These are phyloP conservation scores for Sequoia sempervirens DNA, from an alignment of 75 land plant species.

Conservation along the genomic window DNA sequence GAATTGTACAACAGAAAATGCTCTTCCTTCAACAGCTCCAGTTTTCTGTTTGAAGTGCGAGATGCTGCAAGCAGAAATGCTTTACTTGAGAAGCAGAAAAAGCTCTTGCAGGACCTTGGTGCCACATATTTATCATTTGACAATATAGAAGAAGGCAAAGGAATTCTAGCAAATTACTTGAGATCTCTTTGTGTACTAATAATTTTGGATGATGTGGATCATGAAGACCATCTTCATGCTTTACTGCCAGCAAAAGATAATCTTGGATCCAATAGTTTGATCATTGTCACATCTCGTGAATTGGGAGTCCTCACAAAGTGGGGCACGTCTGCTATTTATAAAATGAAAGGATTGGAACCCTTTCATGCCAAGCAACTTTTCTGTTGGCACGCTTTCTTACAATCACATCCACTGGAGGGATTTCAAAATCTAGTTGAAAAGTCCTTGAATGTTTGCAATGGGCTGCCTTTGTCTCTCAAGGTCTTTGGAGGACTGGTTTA, in stretches of 20 bases:
- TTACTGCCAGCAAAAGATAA: not conserved
- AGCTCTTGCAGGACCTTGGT: not conserved
- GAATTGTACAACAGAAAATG: not conserved
- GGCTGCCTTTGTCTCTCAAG: not conserved
- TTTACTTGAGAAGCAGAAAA: not conserved
- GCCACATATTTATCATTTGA: not conserved
- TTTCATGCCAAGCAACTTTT: not conserved
- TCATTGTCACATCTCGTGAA: not conserved
- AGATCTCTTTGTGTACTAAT: not conserved
- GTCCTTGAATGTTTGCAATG: not conserved
- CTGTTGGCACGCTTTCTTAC: not conserved
- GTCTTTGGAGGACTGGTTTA: not conserved
- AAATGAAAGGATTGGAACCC: not conserved
- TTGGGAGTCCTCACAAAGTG: not conserved
- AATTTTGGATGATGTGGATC: conserved; percentile 5
- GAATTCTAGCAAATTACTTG: not conserved
- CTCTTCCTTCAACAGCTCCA: not conserved
- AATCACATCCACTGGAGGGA: not conserved
- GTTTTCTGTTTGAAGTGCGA: not conserved
- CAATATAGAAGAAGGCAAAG: not conserved
- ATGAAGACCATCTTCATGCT: not conserved
- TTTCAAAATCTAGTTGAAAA: not conserved
- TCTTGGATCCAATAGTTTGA: not conserved
- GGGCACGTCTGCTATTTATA: not conserved
- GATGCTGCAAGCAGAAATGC: not conserved